A percentile compares a stretch with the other conserved stretches of the same genome.
Evolutionary conservation across 257 asterid genomes (phyloP).

Genomic region (Salvia hispanica): DNA sequence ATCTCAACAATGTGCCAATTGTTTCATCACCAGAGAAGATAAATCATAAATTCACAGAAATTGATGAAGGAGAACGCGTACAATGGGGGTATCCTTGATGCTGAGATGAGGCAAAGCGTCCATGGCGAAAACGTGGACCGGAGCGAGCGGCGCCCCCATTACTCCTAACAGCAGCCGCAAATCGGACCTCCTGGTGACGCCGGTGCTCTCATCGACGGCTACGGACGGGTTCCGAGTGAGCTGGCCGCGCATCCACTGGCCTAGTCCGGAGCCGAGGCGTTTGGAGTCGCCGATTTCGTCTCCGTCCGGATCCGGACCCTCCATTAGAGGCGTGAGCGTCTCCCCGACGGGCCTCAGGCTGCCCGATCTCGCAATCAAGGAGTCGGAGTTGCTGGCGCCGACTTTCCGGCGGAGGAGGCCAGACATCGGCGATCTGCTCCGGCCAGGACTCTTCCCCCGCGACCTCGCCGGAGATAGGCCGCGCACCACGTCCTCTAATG

Average conservation of each 20-base stretch:
- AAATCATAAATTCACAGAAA: neutral
- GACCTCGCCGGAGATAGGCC: slow-evolving; percentile 89
- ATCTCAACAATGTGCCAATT: slow-evolving; percentile 13
- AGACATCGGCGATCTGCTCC: slow-evolving; percentile 70
- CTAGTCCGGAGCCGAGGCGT: slow-evolving; percentile 62
- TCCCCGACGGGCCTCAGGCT: slow-evolving; percentile 71
- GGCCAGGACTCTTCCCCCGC: slow-evolving; percentile 69
- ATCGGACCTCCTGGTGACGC: slow-evolving; percentile 63
- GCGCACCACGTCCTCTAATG: slow-evolving; percentile 85
- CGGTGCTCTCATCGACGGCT: slow-evolving; percentile 45
- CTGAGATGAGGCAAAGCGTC: slow-evolving; percentile 93
- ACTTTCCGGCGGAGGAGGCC: slow-evolving; percentile 61
- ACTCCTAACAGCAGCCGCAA: slow-evolving; percentile 85
- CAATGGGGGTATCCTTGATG: slow-evolving; percentile 88
- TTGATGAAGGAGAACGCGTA: slow-evolving; percentile 29
- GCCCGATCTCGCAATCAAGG: slow-evolving; percentile 63
- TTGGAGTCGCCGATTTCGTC: slow-evolving; percentile 61
- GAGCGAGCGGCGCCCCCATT: slow-evolving; percentile 94
- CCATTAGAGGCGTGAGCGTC: slow-evolving; percentile 70
- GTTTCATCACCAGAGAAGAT: too few relatives aligned
- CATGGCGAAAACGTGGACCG: slow-evolving; percentile 74
- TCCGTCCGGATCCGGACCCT: slow-evolving; percentile 78
- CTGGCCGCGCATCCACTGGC: slow-evolving; percentile 73
- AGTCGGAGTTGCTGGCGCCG: slow-evolving; percentile 36
- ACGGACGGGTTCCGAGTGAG: slow-evolving; percentile 64